Percentiles rank a stretch among this genome's conserved stretches.
phyloP scores from a whole-genome alignment of 768 basidiomycete genomes.

The Pholiota conissans region DNA sequence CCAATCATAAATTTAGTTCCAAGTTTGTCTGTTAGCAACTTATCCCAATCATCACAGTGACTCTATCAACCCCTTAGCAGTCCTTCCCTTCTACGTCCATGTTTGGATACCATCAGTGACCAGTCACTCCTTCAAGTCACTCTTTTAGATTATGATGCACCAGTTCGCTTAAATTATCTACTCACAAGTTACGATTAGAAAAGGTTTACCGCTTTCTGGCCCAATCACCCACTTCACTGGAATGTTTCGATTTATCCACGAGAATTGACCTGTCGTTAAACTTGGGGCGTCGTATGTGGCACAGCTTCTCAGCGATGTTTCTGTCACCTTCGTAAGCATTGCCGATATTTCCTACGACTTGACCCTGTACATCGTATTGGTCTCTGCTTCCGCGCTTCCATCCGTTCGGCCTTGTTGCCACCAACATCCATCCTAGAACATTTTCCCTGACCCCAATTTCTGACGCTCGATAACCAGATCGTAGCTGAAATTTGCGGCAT shows the following conservation, averaged over 20 bases:
- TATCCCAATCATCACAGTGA: not conserved
- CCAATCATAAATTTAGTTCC: not conserved
- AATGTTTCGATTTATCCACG: not conserved
- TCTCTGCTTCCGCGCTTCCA: conserved; percentile 8
- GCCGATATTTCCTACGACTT: not conserved
- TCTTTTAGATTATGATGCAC: not conserved
- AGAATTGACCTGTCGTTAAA: not conserved
- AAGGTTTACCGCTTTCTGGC: not conserved
- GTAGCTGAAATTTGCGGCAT: not conserved
- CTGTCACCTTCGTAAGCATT: not conserved
- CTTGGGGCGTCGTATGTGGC: not conserved
- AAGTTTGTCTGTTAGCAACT: not conserved
- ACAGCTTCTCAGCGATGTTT: not conserved
- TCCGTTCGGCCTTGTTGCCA: conserved; percentile 3
- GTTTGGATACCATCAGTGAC: not conserved
- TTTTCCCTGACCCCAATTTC: not conserved
- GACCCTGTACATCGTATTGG: not conserved
- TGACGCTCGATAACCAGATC: not conserved
- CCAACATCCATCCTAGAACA: not conserved
- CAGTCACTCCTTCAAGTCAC: not conserved
- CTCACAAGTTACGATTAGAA: not conserved
- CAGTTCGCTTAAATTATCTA: not conserved
- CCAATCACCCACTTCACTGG: not conserved
- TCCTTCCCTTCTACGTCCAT: not conserved
- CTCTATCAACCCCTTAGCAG: not conserved